Base-by-base conservation (phyloP, 371 early-diverging fungal genomes). In the Phascolomyces articulosus region DNA sequence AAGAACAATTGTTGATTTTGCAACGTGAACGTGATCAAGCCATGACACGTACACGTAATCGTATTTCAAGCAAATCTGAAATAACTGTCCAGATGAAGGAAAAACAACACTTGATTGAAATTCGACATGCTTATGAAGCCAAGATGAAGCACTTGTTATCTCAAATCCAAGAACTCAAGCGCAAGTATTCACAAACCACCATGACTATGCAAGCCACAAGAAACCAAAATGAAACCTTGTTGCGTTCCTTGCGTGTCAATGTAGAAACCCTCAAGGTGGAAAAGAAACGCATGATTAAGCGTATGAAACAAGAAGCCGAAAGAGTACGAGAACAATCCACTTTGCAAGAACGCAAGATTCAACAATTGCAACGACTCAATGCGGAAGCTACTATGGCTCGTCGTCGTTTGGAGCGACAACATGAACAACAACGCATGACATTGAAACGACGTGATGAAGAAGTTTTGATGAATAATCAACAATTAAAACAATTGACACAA, bases 271-370 rank as follows among this genome's bases (percentile, higher is more conserved):
- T 88, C 29, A 87, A 88, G 66, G 79, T 82, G 8, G 95, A 95
- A 69, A 95, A 93, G 77, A 74, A 87, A 40, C 84, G 90, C 9
- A 87, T 93, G 83, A 69, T 90, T 58, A 91, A 91, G 63, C 89
- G 92, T 15, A 90, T 93, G 83, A 89, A 88, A 62, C 80, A 84
- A 49, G 93, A 93, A 66, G 85, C 88, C 0, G 85, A 89, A 34
- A 77, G 85, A 13, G 85, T 87, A 44, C 84, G 91, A 51, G 91
- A 89, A 20, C 80, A 89, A 63, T 78, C 85, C n/a, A 82, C 80
- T 20, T 68, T 78, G 24, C 90, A 88, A 55, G 89, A 91, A 53
- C 77, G 88, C 27, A 91, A 92, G 67, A 89, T 95, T 62, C 90
- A 92, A 34, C 84, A 85, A 41, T 69, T 95, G 20, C 85, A 88